A percentile compares a stretch with the other conserved stretches of the same genome.
phyloP scores from a whole-genome alignment of 225 moss, liverwort and hornwort genomes.

The Lunularia cruciata region DNA sequence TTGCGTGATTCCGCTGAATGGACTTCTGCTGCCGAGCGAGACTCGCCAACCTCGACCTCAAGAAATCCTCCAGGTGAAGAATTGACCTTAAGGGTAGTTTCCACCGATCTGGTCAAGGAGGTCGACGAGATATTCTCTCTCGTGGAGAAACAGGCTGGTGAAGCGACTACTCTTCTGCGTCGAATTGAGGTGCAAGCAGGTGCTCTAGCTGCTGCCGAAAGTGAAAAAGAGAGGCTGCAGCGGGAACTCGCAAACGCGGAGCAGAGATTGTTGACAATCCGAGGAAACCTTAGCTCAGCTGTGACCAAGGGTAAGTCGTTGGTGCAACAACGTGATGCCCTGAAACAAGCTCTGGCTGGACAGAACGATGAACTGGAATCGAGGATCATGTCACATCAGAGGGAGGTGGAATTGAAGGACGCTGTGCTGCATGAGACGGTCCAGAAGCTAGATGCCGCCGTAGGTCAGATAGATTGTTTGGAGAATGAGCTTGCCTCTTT shows the following conservation, averaged over 20 bases:
- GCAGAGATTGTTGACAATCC: constrained; percentile 15
- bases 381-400: constrained; percentile 31
- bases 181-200: constrained; percentile 14
- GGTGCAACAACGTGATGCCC: constrained; percentile 37
- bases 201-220: constrained; percentile 23
- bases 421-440: constrained; percentile 19
- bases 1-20: constrained; percentile 17
- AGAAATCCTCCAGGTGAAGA: constrained; percentile 9
- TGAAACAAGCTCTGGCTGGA: constrained; percentile 36
- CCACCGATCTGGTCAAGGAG: constrained; percentile 19
- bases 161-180: constrained; percentile 11
- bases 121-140: constrained; percentile 26
- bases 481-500: constrained; percentile 29
- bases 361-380: constrained; percentile 43
- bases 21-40: neutral
- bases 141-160: constrained; percentile 36
- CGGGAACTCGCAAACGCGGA: constrained; percentile 26
- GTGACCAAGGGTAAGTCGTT: constrained; percentile 38
- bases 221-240: constrained; percentile 31
- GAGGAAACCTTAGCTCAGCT: constrained; percentile 36
- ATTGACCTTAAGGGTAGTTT: constrained; percentile 18
- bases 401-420: constrained; percentile 36
- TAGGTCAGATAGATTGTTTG: constrained; percentile 14
- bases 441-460: constrained; percentile 24
- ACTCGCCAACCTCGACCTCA: neutral